Evolutionary conservation across 768 basidiomycete species (phyloP).

Genomic region (Crassisporium funariophilum): DNA sequence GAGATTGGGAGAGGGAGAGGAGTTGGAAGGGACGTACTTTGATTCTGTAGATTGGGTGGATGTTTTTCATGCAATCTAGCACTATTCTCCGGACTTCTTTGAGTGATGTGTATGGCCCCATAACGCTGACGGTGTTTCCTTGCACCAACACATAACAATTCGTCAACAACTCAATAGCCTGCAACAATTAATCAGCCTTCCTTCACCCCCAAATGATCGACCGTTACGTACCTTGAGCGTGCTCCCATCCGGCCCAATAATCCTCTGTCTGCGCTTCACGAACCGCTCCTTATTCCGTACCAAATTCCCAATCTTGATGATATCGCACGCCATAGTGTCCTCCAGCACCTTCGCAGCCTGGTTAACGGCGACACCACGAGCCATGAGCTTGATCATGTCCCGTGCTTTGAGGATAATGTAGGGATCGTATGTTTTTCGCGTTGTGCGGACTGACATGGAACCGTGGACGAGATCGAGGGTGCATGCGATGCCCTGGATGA

Average conservation of each 20-base stretch:
- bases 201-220: too few relatives aligned
- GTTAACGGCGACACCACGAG: constrained; percentile 83
- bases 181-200: background rate
- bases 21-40: constrained; percentile 54
- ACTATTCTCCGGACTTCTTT: constrained; percentile 97
- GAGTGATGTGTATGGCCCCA: constrained; percentile 93
- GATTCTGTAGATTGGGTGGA: constrained; percentile 98
- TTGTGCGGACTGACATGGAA: constrained; percentile 96
- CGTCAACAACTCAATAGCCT: constrained; percentile 97
- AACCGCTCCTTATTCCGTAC: constrained; percentile 96
- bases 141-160: constrained; percentile 98
- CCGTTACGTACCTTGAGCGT: constrained; percentile 92
- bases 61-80: constrained; percentile 99
- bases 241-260: constrained; percentile 96
- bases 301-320: constrained; percentile 95
- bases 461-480: constrained; percentile 95
- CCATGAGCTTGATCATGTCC: constrained; percentile 93
- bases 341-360: constrained; percentile 91
- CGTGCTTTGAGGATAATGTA: constrained; percentile 96
- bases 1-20: background rate
- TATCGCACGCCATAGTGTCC: constrained; percentile 90
- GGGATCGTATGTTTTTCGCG: constrained; percentile 95
- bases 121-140: constrained; percentile 96
- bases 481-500: constrained; percentile 76
- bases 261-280: constrained; percentile 93